Percentiles rank a stretch among this genome's conserved stretches.
Evolutionary conservation across 345 rosid species (phyloP).

Genomic region (Erucastrum elatum): DNA sequence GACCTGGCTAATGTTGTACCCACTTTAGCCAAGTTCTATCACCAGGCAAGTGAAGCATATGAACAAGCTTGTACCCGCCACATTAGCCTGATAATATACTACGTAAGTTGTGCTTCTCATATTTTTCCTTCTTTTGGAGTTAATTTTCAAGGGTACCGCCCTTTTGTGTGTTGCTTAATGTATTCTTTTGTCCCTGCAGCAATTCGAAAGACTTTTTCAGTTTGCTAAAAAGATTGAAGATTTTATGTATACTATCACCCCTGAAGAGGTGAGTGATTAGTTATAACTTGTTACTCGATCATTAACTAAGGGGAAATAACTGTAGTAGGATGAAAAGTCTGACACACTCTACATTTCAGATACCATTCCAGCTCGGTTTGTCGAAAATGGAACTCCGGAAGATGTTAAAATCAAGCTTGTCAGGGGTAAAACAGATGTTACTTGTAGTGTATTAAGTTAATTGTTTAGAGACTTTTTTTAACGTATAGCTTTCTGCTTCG

Average conservation of each 20-base stretch:
- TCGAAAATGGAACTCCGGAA: slow-evolving; percentile 88
- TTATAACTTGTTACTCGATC: neutral
- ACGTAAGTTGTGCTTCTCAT: slow-evolving; percentile 53
- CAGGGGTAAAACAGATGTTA: slow-evolving; percentile 62
- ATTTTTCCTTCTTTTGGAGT: neutral
- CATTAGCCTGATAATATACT: slow-evolving; percentile 93
- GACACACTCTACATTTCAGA: slow-evolving; percentile 49
- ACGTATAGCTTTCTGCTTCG: neutral
- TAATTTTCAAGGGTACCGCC: neutral
- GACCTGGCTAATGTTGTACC: slow-evolving; percentile 97
- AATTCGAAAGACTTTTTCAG: slow-evolving; percentile 93
- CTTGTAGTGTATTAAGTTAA: neutral
- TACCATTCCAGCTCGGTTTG: slow-evolving; percentile 89
- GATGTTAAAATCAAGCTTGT: slow-evolving; percentile 75
- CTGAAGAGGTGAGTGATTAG: slow-evolving; percentile 81
- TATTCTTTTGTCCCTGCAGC: slow-evolving; percentile 52
- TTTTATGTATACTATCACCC: slow-evolving; percentile 87
- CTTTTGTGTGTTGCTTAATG: slow-evolving; percentile 7
- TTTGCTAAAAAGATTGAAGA: slow-evolving; percentile 90
- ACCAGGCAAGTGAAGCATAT: slow-evolving; percentile 98
- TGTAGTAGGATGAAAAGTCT: neutral
- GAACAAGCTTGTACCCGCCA: slow-evolving; percentile 97
- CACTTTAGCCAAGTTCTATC: slow-evolving; percentile 95
- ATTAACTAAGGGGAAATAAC: neutral
- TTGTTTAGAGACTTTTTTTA: neutral